phyloP scores from a whole-genome alignment of 225 moss, liverwort and hornwort genomes.

The Takakia lepidozioides region DNA sequence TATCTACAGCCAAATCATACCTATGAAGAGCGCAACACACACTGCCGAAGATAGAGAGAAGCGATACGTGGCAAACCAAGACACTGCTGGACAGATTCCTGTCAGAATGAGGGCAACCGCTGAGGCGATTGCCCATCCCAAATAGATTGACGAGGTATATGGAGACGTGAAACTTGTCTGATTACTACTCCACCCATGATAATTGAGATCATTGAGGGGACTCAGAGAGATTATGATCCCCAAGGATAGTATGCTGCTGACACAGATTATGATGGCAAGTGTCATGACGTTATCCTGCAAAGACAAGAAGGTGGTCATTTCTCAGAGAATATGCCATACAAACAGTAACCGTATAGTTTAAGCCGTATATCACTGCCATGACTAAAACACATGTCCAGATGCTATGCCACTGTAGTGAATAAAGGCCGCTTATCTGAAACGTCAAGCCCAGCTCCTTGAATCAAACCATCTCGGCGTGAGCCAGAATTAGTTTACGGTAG shows the following conservation, averaged over 20 bases:
- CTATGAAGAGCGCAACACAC: constrained; percentile 80
- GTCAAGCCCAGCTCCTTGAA: too few species aligned
- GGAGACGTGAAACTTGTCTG: constrained; percentile 55
- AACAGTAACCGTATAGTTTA: too few species aligned
- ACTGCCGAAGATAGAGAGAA: constrained; percentile 91
- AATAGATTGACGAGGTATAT: constrained; percentile 78
- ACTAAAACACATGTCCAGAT: too few species aligned
- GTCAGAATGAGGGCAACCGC: constrained; percentile 74
- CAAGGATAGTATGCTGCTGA: constrained; percentile 66
- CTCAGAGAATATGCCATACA: too few species aligned
- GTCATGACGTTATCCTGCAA: constrained; percentile 86
- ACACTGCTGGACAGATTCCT: constrained; percentile 81
- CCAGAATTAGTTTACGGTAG: too few species aligned
- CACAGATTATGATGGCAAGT: constrained; percentile 55
- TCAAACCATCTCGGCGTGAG: too few species aligned
- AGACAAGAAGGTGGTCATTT: too few species aligned
- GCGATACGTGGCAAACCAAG: constrained; percentile 98
- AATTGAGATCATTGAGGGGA: constrained; percentile 79
- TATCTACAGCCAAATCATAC: constrained; percentile 33
- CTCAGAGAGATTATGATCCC: constrained; percentile 82
- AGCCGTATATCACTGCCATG: too few species aligned
- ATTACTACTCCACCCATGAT: constrained; percentile 72
- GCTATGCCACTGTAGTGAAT: too few species aligned
- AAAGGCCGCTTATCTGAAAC: too few species aligned
- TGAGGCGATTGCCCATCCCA: constrained; percentile 95